Base-by-base conservation (phyloP, 805 yeast genomes). In the Hyphopichia homilentoma region DNA sequence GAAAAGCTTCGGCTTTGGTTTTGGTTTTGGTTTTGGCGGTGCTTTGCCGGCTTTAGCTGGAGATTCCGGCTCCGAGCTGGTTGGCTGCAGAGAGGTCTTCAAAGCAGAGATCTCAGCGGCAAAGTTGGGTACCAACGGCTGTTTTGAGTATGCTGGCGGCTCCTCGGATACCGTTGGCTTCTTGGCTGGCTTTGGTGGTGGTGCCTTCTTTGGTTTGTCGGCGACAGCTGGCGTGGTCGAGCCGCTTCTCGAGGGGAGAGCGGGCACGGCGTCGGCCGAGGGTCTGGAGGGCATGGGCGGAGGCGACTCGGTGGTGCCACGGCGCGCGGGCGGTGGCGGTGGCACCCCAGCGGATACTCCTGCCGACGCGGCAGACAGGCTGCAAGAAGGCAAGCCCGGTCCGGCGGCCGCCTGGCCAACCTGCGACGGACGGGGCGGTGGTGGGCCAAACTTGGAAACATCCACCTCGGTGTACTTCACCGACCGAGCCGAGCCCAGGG, bases 371-470 rank as follows among this genome's bases (percentile, higher is more conserved):
- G 34, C 27, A 17, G 33, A 18, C 21, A n/a, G 7, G 27, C 19
- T 11, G 26, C 6, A 11, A 13, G 16, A 26, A 3, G 24, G n/a
- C 7, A 36, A 38, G 3, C 30, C 39, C 24, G 27, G 43, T 20
- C n/a, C n/a, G n/a, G n/a, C n/a, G n/a, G n/a, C n/a, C n/a, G n/a
- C n/a, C n/a, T n/a, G n/a, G n/a, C n/a, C n/a, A n/a, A n/a, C n/a
- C n/a, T n/a, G n/a, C 34, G 35, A 7, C 3, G 65, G 62, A 34
- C 50, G 57, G 4, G 77, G 77, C 2, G 74, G 74, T 6, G 76
- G 75, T 2, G 75, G 70, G 1, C 68, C 76, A 37, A 57, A 54
- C 20, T 56, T 59, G 21, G 49, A 41, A 8, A 56, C 39, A 40
- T 69, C 70, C 24, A 67, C 50, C 4, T 62, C 65, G 48, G 13